Evolutionary conservation across 139 green algal genomes (phyloP), one percentile per base, ranked within the genome.

Genomic region (Raphidocelis subcapitata): DNA sequence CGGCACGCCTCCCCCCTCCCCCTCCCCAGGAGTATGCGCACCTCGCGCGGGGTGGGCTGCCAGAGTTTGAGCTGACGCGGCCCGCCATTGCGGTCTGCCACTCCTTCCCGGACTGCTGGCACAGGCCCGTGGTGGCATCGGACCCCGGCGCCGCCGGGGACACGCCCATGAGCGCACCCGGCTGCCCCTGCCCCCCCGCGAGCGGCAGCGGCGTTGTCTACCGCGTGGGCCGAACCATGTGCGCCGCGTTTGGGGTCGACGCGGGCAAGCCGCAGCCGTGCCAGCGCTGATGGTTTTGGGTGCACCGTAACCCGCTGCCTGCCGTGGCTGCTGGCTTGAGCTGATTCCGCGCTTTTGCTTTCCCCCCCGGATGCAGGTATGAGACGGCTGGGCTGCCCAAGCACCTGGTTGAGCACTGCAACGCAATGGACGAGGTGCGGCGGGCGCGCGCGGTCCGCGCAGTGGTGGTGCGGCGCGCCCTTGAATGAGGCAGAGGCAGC

Each of bases 381-480:
- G 72, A 79, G 63, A 69, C 72, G 0, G 52, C 31, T 32, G 23
- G 29, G 2, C 52, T 79, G 20, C 72, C 72, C 1, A 3, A 20
- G 5, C 63, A 73, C 54, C 54, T 79, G 4, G 72, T 79, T 62
- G 47, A 49, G 10, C 72, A 81, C 60, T 86, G 80, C 67, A 88
- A 88, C 55, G 28, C 51, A 10, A 81, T 88, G 74, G 64, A 81
- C 35, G 80, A 85, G 52, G 70, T 88, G 18, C 85, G 83, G 80
- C 77, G 83, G 74, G 80, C 77, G 0, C 73, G 80, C 14, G 65
- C 80, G 28, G 88, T 85, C 64, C 28, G 24, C 32, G 33, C 31
- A n/a, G n/a, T n/a, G n/a, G n/a, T n/a, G n/a, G n/a, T n/a, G n/a
- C n/a, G n/a, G n/a, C n/a, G n/a, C n/a, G n/a, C n/a, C n/a, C n/a